Evolutionary conservation across 2,329 filamentous ascomycete species (phyloP), one percentile per base, ranked within the genome.

Genomic region (Fusarium papillatum): DNA sequence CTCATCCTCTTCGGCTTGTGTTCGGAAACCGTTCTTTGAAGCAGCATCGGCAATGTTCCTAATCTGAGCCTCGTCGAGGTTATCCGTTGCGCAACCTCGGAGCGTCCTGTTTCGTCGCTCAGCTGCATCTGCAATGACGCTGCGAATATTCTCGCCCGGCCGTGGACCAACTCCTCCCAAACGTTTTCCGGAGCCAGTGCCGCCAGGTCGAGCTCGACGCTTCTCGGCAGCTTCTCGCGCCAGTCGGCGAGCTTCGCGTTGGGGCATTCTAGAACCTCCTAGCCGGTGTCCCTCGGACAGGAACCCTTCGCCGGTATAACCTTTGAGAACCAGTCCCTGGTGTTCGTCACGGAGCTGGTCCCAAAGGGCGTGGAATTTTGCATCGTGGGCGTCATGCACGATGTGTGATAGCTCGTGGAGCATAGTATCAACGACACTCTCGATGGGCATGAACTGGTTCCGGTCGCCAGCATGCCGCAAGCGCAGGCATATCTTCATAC

Each of bases 391-490:
- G 0, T 95, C 95, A 83, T 93, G 92, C 14, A 95, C 90, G 76
- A 94, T 98, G 81, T 98, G 96, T n/a, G 92, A 93, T 4, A 98
- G 90, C 87, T 98, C 96, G 82, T 98, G 96, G 24, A 98, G 91
- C 92, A 98, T 94, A 0, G 96, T 98, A 83, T 98, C 95, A 53
- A 95, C 88, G 10, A 98, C 89, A 75, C 94, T 88, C 80, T 98
- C 95, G 69, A 96, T 85, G 1, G 94, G 93, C 24, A 98, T 84
- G 80, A 98, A 98, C 78, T 95, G 92, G 46, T 87, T 91, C 13
- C 90, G 88, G 81, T 98, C 95, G 78, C 90, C 88, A 8, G 94
- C 87, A 83, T 97, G 93, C 68, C 96, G 93, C 70, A 98, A 86
- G 53, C 96, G 92, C 26, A 98, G 87, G 75, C 95, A 94, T 76